Evolutionary conservation across 805 yeast genomes (phyloP).

Genomic region (Lipomyces spencermartinsiae): DNA sequence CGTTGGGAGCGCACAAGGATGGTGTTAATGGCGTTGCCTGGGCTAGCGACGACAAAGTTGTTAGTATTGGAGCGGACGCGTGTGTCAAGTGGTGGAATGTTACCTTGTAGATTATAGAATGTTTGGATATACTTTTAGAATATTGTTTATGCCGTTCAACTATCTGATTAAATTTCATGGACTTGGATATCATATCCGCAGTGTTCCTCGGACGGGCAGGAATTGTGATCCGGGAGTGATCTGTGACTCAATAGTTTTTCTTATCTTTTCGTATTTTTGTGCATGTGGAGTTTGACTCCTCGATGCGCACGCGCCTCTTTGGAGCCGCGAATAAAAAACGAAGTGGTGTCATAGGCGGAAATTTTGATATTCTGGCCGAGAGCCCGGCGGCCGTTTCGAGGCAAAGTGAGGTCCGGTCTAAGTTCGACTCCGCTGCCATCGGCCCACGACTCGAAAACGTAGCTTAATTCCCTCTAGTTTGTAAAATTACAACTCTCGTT

Average conservation of each 20-base stretch:
- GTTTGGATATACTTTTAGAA: background rate
- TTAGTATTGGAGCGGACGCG: slow-evolving; percentile 82
- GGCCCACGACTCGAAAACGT: no score
- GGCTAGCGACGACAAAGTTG: slow-evolving; percentile 57
- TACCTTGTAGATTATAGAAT: slow-evolving; percentile 8
- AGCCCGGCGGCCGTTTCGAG: background rate
- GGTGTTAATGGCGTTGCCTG: slow-evolving; percentile 82
- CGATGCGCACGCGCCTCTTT: background rate
- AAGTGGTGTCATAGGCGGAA: background rate
- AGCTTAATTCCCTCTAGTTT: background rate
- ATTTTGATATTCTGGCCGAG: background rate
- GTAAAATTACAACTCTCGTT: background rate
- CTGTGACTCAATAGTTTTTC: background rate
- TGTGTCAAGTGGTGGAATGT: slow-evolving; percentile 74
- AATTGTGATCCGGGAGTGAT: background rate
- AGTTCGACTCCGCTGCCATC: no score
- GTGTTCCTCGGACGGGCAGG: no score
- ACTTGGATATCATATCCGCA: background rate
- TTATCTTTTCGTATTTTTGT: background rate
- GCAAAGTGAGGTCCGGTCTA: no score
- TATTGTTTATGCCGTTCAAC: background rate
- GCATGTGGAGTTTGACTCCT: no score
- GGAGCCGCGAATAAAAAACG: no score
- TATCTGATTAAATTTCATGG: background rate
- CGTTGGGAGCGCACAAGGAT: slow-evolving; percentile 81